Base-by-base conservation (phyloP, 1,139 yeast genomes). In the Scheffersomyces stambukii region DNA sequence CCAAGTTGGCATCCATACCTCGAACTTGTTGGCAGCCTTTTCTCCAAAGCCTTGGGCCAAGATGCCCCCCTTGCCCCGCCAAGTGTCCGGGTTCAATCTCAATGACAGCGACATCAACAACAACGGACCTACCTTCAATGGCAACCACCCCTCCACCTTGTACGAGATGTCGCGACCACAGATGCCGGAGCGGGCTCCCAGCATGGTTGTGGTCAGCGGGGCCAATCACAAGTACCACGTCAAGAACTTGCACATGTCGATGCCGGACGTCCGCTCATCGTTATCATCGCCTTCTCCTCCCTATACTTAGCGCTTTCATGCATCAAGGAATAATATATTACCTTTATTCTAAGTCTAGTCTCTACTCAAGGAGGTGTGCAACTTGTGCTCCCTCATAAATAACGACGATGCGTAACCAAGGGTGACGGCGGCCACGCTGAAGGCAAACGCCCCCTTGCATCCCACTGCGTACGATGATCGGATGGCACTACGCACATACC, bases 361-460 rank as follows among this genome's bases (percentile, higher is more conserved):
- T 45, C 74, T 57, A 30, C 54, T 46, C 28, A 67, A 42, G 19
- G 53, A 57, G 11, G 63, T 48, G 40, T 64, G 72, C 27, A 67
- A 54, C 28, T 50, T 54, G 34, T 70, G 67, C 39, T 71, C 77
- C 34, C 59, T 61, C 55, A 71, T 64, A 30, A 66, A 54, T 11
- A 52, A 47, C 2, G 64, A 52, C 7, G 64, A 47, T 6, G 58
- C 21, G 27, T 58, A 52, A 0, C 77, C 77, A 4, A 71, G 33
- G 2, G 57, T 47, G 6, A 71, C 45, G 1, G 64, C 44, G 0
- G 45, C 43, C 4, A 69, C 41, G 21, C 77, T 66, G 45, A 76
- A 72, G 9, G 51, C 37, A 42, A 79, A 75, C 0, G 81, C 77
- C 1, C 70, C 65, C 30, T 63, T 67, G 30, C 77, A 66, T 0